phyloP scores from a whole-genome alignment of 805 yeast genomes.

The Torulaspora maleeae region DNA sequence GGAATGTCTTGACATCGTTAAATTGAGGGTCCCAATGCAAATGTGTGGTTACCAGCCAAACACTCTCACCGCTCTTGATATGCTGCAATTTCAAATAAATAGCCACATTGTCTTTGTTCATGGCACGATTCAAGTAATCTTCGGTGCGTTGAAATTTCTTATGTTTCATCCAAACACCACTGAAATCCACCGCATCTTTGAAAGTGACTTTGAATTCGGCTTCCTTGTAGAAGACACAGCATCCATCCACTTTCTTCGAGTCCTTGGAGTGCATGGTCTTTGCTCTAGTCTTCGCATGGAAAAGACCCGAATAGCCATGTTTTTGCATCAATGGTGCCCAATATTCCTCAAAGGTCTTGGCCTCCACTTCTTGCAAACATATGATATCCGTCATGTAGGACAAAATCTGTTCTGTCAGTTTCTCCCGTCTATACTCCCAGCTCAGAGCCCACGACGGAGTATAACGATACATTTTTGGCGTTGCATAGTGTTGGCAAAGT shows the following conservation, averaged over 20 bases:
- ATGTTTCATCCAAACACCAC: conserved; percentile 70
- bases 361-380: conserved; percentile 94
- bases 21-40: conserved; percentile 97
- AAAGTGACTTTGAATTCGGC: conserved; percentile 65
- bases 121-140: conserved; percentile 91
- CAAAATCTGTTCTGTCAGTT: conserved; percentile 67
- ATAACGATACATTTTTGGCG: conserved; percentile 83
- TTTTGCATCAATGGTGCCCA: conserved; percentile 73
- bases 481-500: conserved; percentile 92
- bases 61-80: conserved; percentile 59
- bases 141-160: conserved; percentile 88
- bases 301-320: conserved; percentile 74
- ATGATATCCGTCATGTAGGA: conserved; percentile 66
- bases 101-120: conserved; percentile 93
- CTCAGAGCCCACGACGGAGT: conserved; percentile 96
- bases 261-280: conserved; percentile 80
- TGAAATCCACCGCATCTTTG: conserved; percentile 75
- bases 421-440: conserved; percentile 85
- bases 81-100: conserved; percentile 72
- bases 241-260: conserved; percentile 91
- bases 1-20: conserved; percentile 93
- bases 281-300: conserved; percentile 86
- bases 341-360: conserved; percentile 75
- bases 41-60: conserved; percentile 84
- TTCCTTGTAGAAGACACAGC: conserved; percentile 85